phyloP scores from a whole-genome alignment of 2,329 filamentous ascomycete species.

The Trichoderma hamatum region DNA sequence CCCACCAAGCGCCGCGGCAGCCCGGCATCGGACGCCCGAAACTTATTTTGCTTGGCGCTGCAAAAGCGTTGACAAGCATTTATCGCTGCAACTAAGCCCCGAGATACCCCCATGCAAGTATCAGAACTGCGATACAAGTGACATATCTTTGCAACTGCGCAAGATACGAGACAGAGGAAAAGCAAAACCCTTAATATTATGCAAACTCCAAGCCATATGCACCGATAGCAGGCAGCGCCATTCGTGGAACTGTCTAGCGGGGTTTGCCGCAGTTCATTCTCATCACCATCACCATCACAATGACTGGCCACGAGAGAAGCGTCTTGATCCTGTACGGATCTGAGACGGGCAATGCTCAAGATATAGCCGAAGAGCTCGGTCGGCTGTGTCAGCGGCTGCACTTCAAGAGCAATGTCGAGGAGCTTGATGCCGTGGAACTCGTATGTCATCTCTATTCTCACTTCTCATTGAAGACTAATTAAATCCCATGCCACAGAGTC shows the following conservation, averaged over 20 bases:
- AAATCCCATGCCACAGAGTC: conserved; percentile 44
- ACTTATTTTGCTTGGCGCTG: neutral
- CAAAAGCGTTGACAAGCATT: neutral
- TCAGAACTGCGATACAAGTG: neutral
- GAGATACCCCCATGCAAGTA: neutral
- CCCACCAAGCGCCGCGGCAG: conserved; percentile 8
- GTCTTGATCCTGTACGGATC: conserved; percentile 85
- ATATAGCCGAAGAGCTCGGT: conserved; percentile 84
- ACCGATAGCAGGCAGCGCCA: neutral
- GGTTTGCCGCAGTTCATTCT: neutral
- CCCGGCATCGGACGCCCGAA: conserved; percentile 25
- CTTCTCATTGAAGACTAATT: neutral
- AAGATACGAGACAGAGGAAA: neutral
- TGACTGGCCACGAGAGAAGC: conserved; percentile 42
- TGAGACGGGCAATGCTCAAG: conserved; percentile 92
- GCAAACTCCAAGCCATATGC: neutral
- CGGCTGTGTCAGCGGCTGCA: conserved; percentile 74
- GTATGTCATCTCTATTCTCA: conserved; percentile 53
- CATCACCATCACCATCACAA: conserved; percentile 26
- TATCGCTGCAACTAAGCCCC: neutral
- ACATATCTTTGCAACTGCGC: neutral
- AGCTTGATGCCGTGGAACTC: conserved; percentile 75
- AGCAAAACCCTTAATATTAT: neutral
- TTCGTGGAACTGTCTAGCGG: neutral
- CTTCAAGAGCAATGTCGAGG: conserved; percentile 74